Evolutionary conservation across 2,329 filamentous ascomycete species (phyloP).

Genomic region (Cercospora berteroae): DNA sequence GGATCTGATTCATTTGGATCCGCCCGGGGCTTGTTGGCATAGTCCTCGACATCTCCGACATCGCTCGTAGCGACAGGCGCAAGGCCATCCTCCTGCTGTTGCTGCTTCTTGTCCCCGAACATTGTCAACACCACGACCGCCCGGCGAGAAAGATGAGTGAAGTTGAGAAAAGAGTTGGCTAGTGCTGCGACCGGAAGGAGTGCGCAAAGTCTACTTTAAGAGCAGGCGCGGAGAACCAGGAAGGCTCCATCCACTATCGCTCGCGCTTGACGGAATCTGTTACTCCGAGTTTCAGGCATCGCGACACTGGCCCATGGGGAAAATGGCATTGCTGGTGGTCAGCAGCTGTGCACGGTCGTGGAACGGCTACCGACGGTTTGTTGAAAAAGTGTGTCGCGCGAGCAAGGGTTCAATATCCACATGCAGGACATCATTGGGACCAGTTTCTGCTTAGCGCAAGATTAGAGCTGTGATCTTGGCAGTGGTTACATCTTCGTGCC

Average conservation of each 20-base stretch:
- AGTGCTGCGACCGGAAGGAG: constrained; percentile 3
- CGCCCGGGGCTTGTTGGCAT: not conserved
- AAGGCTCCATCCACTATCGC: not conserved
- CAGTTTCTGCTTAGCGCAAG: not conserved
- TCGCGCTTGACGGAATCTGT: constrained; percentile 5
- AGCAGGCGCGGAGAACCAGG: not conserved
- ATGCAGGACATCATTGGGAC: not conserved
- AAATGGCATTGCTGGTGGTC: constrained; percentile 9
- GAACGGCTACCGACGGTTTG: constrained; percentile 11
- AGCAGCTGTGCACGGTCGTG: not conserved
- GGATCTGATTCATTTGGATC: constrained; percentile 20
- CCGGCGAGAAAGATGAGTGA: not conserved
- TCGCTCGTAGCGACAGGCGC: constrained; percentile 18
- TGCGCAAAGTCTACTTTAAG: constrained; percentile 8
- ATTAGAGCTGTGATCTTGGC: not conserved
- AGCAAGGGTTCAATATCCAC: constrained; percentile 5
- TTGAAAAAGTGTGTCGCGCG: not conserved
- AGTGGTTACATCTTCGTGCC: not conserved
- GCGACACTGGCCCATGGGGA: constrained; percentile 12
- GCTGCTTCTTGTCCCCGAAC: constrained; percentile 15
- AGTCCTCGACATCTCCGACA: constrained; percentile 20
- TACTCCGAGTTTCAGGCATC: constrained; percentile 4
- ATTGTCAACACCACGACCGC: not conserved
- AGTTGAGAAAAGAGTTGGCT: constrained; percentile 4
- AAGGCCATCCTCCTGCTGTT: constrained; percentile 13